Percentiles rank a stretch among this genome's conserved stretches.
Evolutionary conservation across 805 yeast genomes (phyloP).

Genomic region (Yarrowia porcina): DNA sequence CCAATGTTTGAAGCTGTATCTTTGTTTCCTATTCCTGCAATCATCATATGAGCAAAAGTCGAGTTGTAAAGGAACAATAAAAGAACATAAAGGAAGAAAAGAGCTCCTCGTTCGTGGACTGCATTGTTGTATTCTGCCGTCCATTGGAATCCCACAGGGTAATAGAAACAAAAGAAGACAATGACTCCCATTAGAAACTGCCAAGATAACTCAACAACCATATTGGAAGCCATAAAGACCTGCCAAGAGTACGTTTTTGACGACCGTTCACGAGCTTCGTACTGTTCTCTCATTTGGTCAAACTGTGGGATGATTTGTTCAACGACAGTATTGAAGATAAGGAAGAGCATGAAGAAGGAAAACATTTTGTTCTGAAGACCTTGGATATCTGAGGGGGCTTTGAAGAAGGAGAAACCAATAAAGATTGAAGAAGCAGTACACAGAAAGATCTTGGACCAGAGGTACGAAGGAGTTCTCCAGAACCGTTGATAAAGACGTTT

Average conservation of each 20-base stretch:
- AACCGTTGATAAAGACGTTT: slow-evolving; percentile 56
- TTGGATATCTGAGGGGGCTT: slow-evolving; percentile 58
- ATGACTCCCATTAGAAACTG: slow-evolving; percentile 58
- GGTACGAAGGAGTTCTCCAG: slow-evolving; percentile 62
- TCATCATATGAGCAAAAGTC: slow-evolving; percentile 41
- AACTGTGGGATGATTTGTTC: slow-evolving; percentile 65
- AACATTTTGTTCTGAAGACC: slow-evolving; percentile 83
- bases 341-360: slow-evolving; percentile 64
- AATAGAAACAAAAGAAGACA: slow-evolving; percentile 58
- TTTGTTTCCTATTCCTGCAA: slow-evolving; percentile 38
- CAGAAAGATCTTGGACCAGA: slow-evolving; percentile 55
- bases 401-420: slow-evolving; percentile 68
- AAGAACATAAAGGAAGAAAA: slow-evolving; percentile 40
- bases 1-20: slow-evolving; percentile 61
- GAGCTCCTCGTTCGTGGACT: slow-evolving; percentile 43
- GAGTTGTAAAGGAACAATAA: slow-evolving; percentile 49
- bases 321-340: slow-evolving; percentile 52
- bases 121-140: slow-evolving; percentile 53
- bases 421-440: slow-evolving; percentile 54
- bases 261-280: slow-evolving; percentile 71
- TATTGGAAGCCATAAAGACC: slow-evolving; percentile 59
- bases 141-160: slow-evolving; percentile 64
- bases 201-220: slow-evolving; percentile 67
- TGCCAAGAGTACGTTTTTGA: slow-evolving; percentile 69
- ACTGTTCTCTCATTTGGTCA: slow-evolving; percentile 56